Evolutionary conservation across 176 grass and related monocot genomes (phyloP), one percentile per base, ranked within the genome.

Genomic region (Zea luxurians): DNA sequence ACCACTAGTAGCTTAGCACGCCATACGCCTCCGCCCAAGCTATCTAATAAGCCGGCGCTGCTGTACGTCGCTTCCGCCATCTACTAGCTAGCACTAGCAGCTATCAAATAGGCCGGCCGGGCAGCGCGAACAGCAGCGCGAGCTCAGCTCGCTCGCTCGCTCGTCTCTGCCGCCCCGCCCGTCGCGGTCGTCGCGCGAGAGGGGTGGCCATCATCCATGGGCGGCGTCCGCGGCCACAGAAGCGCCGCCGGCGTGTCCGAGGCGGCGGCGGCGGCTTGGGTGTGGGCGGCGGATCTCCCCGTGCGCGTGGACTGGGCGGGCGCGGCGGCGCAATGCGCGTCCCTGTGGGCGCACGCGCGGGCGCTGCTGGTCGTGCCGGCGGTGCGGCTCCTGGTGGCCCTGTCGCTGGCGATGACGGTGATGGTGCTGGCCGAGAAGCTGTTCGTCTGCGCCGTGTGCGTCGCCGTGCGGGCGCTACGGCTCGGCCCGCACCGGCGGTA

Each of bases 371-470:
- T 97, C 0, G 93, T 87, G 20, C 93, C 93, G 20, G 54, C 38
- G 10, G 46, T 93, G 37, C 20, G 78, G 69, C 20, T 66, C 46
- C 62, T 85, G 42, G 10, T 91, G 11, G 1, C 41, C 10, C 1
- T 91, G 37, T 97, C 90, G 47, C 68, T 93, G 34, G 69, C 66
- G 43, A 87, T 97, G 90, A 92, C 93, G 0, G 74, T 92, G 6
- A 91, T 97, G 80, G 83, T 97, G 10, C 80, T 97, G 2, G 10
- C 83, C 0, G 93, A 97, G 88, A 97, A 97, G 85, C 18, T 97
- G 0, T 89, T 88, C 45, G 85, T 93, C 48, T 68, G 74, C 18
- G 53, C 64, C 15, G 80, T 87, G 0, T 89, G 83, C 76, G 40
- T 89, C 50, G 38, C 27, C 2, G 86, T 91, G 3, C 67, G 79